Conservation (phyloP, 1,139 yeast genomes). For the Blastobotrys capitulatus region DNA sequence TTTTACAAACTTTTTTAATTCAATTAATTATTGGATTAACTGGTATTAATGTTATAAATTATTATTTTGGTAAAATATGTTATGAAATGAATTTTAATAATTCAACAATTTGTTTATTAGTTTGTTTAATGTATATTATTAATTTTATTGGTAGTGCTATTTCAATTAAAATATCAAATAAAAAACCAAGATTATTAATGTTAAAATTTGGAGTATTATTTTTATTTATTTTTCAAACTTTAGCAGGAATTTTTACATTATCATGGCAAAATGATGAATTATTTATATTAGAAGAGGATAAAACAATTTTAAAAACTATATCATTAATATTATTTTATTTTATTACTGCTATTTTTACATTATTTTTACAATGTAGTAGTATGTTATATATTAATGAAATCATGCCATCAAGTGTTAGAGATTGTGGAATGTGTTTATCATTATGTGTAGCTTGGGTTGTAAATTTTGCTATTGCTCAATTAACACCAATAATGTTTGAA, state of each 20-base stretch:
- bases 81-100: slow-evolving; percentile 18
- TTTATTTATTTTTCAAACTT: slow-evolving; percentile 29
- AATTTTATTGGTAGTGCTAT: slow-evolving; percentile 40
- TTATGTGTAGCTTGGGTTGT: slow-evolving; percentile 50
- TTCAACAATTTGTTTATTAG: slow-evolving; percentile 17
- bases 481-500: slow-evolving; percentile 38
- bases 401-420: slow-evolving; percentile 40
- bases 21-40: slow-evolving; percentile 61
- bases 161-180: slow-evolving; percentile 35
- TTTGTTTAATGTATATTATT: slow-evolving; percentile 23
- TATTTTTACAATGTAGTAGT: slow-evolving; percentile 33
- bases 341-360: slow-evolving; percentile 45
- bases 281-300: not conserved
- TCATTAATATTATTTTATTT: slow-evolving; percentile 41
- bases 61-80: slow-evolving; percentile 20
- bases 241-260: slow-evolving; percentile 12
- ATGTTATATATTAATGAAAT: slow-evolving; percentile 53
- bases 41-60: slow-evolving; percentile 59
- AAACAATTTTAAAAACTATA: slow-evolving; percentile 38
- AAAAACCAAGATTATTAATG: slow-evolving; percentile 36
- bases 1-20: slow-evolving; percentile 41
- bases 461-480: slow-evolving; percentile 33
- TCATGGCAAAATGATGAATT: slow-evolving; percentile 22
- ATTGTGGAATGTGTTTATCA: slow-evolving; percentile 50
- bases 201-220: slow-evolving; percentile 29